Percentiles rank a stretch among this genome's conserved stretches.
Evolutionary conservation across 495 filamentous ascomycete species (phyloP).

Genomic region (Lasiosphaeria hispida): DNA sequence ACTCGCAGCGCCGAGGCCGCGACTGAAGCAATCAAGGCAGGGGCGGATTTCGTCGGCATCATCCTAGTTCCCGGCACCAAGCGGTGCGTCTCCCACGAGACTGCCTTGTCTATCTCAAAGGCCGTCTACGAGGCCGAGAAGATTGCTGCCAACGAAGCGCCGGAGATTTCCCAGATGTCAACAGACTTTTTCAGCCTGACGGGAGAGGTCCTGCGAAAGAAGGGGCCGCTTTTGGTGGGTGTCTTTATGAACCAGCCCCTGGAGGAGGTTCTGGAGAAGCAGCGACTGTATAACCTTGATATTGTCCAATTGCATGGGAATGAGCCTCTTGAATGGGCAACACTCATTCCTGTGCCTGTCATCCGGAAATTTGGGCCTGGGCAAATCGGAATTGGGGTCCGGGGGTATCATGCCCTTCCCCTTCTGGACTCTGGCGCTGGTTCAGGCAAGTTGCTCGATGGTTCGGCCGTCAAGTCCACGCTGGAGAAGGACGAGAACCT

Average conservation of each 20-base stretch:
- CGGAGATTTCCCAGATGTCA: slow-evolving; percentile 25
- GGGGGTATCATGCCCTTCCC: slow-evolving; percentile 80
- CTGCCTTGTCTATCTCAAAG: slow-evolving; percentile 75
- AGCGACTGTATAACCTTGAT: slow-evolving; percentile 76
- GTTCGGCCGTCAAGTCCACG: slow-evolving; percentile 57
- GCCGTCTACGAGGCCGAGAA: slow-evolving; percentile 56
- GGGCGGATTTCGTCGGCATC: slow-evolving; percentile 90
- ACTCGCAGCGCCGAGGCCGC: slow-evolving; percentile 83
- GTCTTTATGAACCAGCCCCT: slow-evolving; percentile 93
- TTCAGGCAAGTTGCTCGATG: slow-evolving; percentile 72
- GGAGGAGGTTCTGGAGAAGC: slow-evolving; percentile 71
- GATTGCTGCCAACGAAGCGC: slow-evolving; percentile 19
- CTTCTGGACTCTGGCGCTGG: slow-evolving; percentile 84
- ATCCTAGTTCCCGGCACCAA: slow-evolving; percentile 81
- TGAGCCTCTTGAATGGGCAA: slow-evolving; percentile 90
- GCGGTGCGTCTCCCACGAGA: slow-evolving; percentile 71
- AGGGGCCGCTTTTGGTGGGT: slow-evolving; percentile 77
- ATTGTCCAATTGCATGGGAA: slow-evolving; percentile 88
- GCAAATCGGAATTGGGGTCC: slow-evolving; percentile 64
- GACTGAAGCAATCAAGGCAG: slow-evolving; percentile 74
- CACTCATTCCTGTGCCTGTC: slow-evolving; percentile 82
- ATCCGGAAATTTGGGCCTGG: slow-evolving; percentile 75
- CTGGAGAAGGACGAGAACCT: slow-evolving; percentile 60
- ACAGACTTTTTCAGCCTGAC: slow-evolving; percentile 47
- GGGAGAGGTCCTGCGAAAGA: slow-evolving; percentile 32